Evolutionary conservation across 1,284 basidiomycete genomes (phyloP), one percentile per base, ranked within the genome.

Genomic region (Ceratobasidium sp.): DNA sequence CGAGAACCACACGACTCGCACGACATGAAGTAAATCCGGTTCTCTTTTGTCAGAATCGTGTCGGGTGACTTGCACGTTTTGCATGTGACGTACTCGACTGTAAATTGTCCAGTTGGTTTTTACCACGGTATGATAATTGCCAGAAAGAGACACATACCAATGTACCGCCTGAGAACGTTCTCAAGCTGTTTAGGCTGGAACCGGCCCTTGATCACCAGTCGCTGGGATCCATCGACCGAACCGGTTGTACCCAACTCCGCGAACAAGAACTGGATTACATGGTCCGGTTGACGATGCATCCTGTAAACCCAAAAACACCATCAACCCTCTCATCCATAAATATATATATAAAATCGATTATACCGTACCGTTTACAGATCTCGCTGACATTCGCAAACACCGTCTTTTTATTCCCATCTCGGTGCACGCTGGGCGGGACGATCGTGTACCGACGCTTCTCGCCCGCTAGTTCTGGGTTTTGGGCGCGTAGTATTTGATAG

Each of bases 181-280:
- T 99, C 98, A 81, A 99, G 94, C 86, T 99, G 97, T 87, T 99
- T 99, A 84, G 97, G 97, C 85, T 97, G 97, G 91, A 98, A 99
- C 80, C 96, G 92, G 84, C 97, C 97, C 85, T 95, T 97, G 89
- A 99, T 99, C 82, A 99, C 95, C 78, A 99, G 89, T 77, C 97
- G 93, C 55, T 95, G 95, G 3, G 92, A 91, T 79, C 97, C 98
- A 83, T 99, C 98, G 69, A 99, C 95, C 69, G 94, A 96, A 79
- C 97, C 97, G 64, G 94, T 97, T 15, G 98, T 99, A 88, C 98
- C 98, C 93, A 99, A 92, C 88, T 99, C 97, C 73, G 98, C 93
- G 86, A 99, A 99, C 82, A 99, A 89, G 89, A 96, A 99, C 86
- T 96, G 94, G 82, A 99, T 98, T 83, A 99, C 96, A 84, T 99